Percentiles rank a stretch among this genome's conserved stretches.
Evolutionary conservation across 306 rosid genomes (phyloP).

Genomic region (Fragaria nilgerrensis): DNA sequence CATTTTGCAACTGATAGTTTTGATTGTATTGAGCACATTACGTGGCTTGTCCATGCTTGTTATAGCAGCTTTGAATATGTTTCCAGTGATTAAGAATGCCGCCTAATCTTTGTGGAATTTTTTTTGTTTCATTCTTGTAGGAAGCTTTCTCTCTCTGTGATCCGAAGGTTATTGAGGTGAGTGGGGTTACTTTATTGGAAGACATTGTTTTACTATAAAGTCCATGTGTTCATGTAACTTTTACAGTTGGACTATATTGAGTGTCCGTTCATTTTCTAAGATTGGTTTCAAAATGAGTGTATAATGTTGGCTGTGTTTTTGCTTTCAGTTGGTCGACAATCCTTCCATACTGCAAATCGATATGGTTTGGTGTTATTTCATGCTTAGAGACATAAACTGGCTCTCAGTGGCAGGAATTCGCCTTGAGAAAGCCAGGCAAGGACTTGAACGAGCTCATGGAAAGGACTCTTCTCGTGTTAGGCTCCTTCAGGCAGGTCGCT

Average conservation of each 20-base stretch:
- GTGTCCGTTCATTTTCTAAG: neutral
- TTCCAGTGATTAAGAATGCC: slow-evolving; percentile 1
- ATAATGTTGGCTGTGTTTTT: slow-evolving; percentile 16
- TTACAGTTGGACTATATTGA: neutral
- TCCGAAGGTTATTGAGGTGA: slow-evolving; percentile 80
- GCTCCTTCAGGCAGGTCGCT: slow-evolving; percentile 72
- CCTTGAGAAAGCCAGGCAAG: slow-evolving; percentile 72
- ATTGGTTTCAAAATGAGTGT: neutral
- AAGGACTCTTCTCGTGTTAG: slow-evolving; percentile 76
- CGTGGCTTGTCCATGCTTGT: neutral
- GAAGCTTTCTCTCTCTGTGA: slow-evolving; percentile 86
- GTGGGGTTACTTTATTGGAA: slow-evolving; percentile 24
- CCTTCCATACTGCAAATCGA: slow-evolving; percentile 91
- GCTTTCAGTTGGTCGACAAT: slow-evolving; percentile 77
- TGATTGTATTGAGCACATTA: neutral
- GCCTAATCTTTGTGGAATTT: slow-evolving; percentile 15
- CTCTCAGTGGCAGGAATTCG: slow-evolving; percentile 81
- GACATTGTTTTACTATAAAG: neutral
- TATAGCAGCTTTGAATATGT: neutral
- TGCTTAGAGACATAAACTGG: slow-evolving; percentile 81
- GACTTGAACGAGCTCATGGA: slow-evolving; percentile 78
- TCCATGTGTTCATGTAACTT: slow-evolving; percentile 10
- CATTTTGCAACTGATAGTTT: slow-evolving; percentile 5
- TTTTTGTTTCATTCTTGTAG: slow-evolving; percentile 37
- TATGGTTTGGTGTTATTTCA: slow-evolving; percentile 99